Conservation (phyloP, 768 basidiomycete species). For the Rhodotorula taiwanensis region DNA sequence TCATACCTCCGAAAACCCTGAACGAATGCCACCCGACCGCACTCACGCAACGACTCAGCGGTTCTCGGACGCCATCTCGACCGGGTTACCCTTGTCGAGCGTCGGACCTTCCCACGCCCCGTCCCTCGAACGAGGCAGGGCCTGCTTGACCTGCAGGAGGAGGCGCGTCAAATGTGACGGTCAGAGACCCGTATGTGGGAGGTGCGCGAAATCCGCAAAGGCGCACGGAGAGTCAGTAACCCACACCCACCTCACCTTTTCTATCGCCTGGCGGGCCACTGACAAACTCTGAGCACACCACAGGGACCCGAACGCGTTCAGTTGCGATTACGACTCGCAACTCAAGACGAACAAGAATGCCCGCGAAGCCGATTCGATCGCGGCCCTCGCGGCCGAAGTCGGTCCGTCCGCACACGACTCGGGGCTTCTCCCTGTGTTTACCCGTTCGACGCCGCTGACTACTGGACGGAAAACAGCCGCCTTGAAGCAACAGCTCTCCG, state of each 20-base stretch:
- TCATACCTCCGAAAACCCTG: too few relatives aligned
- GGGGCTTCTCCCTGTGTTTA: too few relatives aligned
- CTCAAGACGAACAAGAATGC: background rate
- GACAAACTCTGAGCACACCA: too few relatives aligned
- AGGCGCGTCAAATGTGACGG: slow-evolving; percentile 15
- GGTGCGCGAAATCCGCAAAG: background rate
- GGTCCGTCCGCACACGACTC: background rate
- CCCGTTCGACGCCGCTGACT: too few relatives aligned
- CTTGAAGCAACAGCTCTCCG: background rate
- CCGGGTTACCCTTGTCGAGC: background rate
- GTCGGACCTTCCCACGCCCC: background rate
- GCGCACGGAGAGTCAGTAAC: slow-evolving; percentile 5
- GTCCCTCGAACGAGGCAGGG: slow-evolving; percentile 6
- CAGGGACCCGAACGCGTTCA: slow-evolving; percentile 6
- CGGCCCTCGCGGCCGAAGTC: background rate
- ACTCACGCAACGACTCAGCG: background rate
- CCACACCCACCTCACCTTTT: background rate
- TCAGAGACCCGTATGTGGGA: background rate
- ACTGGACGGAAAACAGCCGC: too few relatives aligned
- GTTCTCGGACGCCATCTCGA: background rate
- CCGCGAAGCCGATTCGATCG: background rate
- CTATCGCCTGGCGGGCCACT: too few relatives aligned
- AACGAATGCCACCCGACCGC: slow-evolving; percentile 6
- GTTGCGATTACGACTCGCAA: background rate
- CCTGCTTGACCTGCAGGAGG: slow-evolving; percentile 4